phyloP scores from a whole-genome alignment of 495 filamentous ascomycete genomes.

The Articulospora tetracladia region DNA sequence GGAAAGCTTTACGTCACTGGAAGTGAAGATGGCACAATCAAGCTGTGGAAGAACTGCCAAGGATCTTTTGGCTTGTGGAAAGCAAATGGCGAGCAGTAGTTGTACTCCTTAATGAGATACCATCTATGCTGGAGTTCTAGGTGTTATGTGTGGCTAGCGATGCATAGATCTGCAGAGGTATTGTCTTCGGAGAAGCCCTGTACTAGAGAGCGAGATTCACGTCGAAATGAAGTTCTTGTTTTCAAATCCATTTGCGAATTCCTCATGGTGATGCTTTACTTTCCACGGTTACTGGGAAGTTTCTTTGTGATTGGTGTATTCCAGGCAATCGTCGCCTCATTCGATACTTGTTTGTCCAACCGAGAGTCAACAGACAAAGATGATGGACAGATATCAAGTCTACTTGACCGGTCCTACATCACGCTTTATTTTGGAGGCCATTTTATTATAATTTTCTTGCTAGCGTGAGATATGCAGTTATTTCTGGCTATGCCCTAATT shows the following conservation, averaged over 20 bases:
- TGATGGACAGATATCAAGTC: too few relatives aligned
- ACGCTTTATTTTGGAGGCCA: too few relatives aligned
- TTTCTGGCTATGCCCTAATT: too few relatives aligned
- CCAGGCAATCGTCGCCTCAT: too few relatives aligned
- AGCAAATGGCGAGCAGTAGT: conserved; percentile 18
- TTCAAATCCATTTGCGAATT: background rate
- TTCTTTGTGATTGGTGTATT: too few relatives aligned
- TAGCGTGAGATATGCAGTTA: too few relatives aligned
- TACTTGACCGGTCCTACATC: too few relatives aligned
- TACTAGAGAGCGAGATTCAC: conserved; percentile 22
- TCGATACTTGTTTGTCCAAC: too few relatives aligned
- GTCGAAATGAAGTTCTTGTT: conserved; percentile 5
- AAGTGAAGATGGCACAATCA: conserved; percentile 96
- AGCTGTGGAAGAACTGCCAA: conserved; percentile 68
- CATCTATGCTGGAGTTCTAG: background rate
- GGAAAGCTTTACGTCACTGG: conserved; percentile 94
- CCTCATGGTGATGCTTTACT: too few relatives aligned
- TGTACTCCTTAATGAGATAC: background rate
- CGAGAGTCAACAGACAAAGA: too few relatives aligned
- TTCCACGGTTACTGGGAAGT: too few relatives aligned
- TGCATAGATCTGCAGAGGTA: background rate
- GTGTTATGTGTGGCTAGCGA: background rate
- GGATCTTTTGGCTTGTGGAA: conserved; percentile 52
- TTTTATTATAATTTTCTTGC: too few relatives aligned
- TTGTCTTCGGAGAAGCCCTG: background rate